Percentiles rank a stretch among this genome's conserved stretches.
These are phyloP conservation scores for Hura crepitans DNA, from an alignment of 441 rosid genomes.

Conservation along the genomic window DNA sequence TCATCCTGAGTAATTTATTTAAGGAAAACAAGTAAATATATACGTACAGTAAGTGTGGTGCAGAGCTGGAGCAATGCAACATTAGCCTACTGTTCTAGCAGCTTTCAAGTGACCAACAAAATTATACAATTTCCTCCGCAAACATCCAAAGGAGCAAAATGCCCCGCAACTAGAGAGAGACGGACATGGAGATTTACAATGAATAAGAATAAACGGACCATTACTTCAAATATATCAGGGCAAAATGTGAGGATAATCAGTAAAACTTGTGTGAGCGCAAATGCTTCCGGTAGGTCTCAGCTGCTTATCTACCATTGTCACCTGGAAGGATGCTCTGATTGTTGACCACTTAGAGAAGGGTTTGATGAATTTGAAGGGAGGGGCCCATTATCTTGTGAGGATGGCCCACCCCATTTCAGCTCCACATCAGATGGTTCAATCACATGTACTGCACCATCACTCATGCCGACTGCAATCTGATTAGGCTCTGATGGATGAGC, in stretches of 20 bases:
- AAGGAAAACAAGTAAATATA: conserved; percentile 8
- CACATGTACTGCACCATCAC: conserved; percentile 45
- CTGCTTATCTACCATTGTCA: conserved; percentile 29
- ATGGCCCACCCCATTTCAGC: conserved; percentile 41
- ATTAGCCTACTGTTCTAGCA: conserved; percentile 17
- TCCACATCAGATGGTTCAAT: conserved; percentile 46
- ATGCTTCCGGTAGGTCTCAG: conserved; percentile 8
- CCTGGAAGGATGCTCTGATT: conserved; percentile 41
- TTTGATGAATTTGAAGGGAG: conserved; percentile 48
- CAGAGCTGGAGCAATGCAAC: not conserved
- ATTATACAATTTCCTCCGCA: conserved; percentile 8
- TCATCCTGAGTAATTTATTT: not conserved
- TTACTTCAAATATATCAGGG: conserved; percentile 8
- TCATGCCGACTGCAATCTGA: conserved; percentile 58
- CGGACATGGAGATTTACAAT: conserved; percentile 26
- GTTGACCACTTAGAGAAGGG: conserved; percentile 44
- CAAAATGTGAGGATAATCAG: conserved; percentile 14
- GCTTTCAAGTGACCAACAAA: conserved; percentile 4
- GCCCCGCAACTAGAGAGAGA: conserved; percentile 6
- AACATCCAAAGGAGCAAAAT: conserved; percentile 14
- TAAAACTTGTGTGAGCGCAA: not conserved
- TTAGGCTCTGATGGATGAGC: conserved; percentile 53
- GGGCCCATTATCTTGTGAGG: conserved; percentile 43
- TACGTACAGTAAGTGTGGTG: conserved; percentile 3
- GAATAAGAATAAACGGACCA: conserved; percentile 24